phyloP scores from a whole-genome alignment of 169 alveolate species.

The Plasmodium coatneyi region DNA sequence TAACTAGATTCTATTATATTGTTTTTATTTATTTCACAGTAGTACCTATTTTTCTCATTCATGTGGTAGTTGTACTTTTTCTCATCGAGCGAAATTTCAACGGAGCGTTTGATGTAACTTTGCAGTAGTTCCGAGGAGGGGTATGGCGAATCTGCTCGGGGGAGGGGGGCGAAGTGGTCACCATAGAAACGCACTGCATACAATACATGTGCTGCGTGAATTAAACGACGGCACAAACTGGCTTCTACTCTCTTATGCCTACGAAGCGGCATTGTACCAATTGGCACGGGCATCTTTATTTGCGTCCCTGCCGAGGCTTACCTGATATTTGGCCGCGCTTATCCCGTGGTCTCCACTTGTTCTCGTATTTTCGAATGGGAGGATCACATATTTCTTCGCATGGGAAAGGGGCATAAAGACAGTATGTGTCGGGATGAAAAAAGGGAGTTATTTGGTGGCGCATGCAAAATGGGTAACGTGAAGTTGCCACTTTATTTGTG shows the following conservation, averaged over 20 bases:
- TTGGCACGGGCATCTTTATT: neutral
- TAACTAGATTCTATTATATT: constrained; percentile 46
- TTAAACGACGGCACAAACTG: neutral
- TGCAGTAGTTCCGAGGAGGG: constrained; percentile 65
- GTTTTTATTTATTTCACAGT: constrained; percentile 60
- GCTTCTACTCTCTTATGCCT: neutral
- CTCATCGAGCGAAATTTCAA: constrained; percentile 30
- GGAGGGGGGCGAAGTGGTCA: neutral
- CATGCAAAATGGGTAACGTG: neutral
- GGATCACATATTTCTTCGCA: constrained; percentile 87
- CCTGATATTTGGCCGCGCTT: constrained; percentile 86
- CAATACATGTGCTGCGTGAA: neutral
- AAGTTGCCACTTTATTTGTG: neutral
- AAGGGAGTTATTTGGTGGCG: neutral
- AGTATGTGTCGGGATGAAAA: neutral
- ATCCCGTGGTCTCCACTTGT: constrained; percentile 91
- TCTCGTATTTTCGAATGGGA: constrained; percentile 87
- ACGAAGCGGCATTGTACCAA: neutral
- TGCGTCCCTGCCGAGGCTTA: neutral
- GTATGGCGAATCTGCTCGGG: constrained; percentile 33
- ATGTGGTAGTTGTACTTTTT: constrained; percentile 10
- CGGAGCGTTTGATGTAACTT: constrained; percentile 49
- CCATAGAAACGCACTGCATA: neutral
- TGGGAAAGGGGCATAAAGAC: neutral
- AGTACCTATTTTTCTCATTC: constrained; percentile 23